phyloP scores from a whole-genome alignment of 2,329 filamentous ascomycete species.

The Colletotrichum plurivorum region DNA sequence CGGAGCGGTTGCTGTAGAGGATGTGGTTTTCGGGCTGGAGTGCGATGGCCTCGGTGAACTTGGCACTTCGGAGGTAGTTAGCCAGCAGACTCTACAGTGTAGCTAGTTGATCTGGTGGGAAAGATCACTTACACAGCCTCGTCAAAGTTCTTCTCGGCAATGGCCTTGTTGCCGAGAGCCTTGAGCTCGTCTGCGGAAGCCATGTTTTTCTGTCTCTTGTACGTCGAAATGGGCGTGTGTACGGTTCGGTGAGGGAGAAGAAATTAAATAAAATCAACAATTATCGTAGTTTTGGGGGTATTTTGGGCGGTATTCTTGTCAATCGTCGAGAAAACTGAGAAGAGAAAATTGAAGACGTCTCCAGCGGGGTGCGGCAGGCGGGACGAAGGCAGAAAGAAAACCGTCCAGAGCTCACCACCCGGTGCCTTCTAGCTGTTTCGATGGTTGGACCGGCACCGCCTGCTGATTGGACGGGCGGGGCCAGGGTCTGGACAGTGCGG shows the following conservation, averaged over 20 bases:
- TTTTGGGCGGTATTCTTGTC: slow-evolving; percentile 42
- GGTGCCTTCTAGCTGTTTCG: slow-evolving; percentile 60
- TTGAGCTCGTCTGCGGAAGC: slow-evolving; percentile 85
- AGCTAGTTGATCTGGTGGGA: no score
- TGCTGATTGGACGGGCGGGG: slow-evolving; percentile 49
- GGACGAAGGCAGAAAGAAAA: slow-evolving; percentile 40
- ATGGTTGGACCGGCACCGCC: slow-evolving; percentile 47
- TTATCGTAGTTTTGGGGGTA: slow-evolving; percentile 25
- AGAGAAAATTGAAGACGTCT: slow-evolving; percentile 11
- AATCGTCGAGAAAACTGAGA: slow-evolving; percentile 16
- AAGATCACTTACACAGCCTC: slow-evolving; percentile 85
- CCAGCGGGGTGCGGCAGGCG: slow-evolving; percentile 26
- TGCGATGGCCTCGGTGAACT: slow-evolving; percentile 94
- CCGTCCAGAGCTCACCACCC: slow-evolving; percentile 45
- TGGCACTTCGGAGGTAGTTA: slow-evolving; percentile 72
- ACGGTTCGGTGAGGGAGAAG: slow-evolving; percentile 7
- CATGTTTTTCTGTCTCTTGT: slow-evolving; percentile 54
- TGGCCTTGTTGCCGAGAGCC: slow-evolving; percentile 98
- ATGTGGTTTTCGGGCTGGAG: slow-evolving; percentile 93
- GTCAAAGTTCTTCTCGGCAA: slow-evolving; percentile 96
- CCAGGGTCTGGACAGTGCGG: slow-evolving; percentile 42
- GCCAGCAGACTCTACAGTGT: slow-evolving; percentile 35
- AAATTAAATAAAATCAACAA: slow-evolving; percentile 3
- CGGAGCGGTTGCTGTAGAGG: slow-evolving; percentile 97
- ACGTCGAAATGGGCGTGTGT: not conserved